Evolutionary conservation across 1,139 yeast species (phyloP).

Genomic region (Groenewaldozyma sp.): DNA sequence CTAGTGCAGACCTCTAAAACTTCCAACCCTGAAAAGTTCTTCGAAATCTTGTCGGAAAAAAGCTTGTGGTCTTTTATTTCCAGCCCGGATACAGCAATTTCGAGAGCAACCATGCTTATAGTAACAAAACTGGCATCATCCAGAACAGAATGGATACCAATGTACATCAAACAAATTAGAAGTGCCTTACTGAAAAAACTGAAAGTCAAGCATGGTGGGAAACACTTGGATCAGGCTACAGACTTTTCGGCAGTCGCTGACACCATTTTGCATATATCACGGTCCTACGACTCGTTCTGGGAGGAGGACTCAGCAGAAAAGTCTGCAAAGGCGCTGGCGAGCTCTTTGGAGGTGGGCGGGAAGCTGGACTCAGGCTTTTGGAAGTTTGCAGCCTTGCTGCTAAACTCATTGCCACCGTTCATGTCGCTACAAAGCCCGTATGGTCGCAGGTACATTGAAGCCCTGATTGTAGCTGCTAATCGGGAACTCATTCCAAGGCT

Average conservation of each 20-base stretch:
- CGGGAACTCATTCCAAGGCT: not conserved
- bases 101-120: conserved; percentile 17
- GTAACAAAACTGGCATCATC: conserved; percentile 13
- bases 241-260: not conserved
- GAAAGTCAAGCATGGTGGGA: not conserved
- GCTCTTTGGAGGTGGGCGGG: not conserved
- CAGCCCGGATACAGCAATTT: conserved; percentile 19
- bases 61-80: conserved; percentile 25
- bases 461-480: not conserved
- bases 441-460: not conserved
- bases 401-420: not conserved
- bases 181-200: conserved; percentile 16
- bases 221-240: no score
- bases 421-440: not conserved
- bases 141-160: conserved; percentile 14
- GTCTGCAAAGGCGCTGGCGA: not conserved
- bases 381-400: not conserved
- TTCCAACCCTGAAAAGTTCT: conserved; percentile 6
- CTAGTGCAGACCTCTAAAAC: conserved; percentile 21
- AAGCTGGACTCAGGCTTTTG: not conserved
- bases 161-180: conserved; percentile 19
- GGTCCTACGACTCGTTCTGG: not conserved
- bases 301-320: not conserved
- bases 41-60: conserved; percentile 11
- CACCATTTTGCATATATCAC: not conserved